Evolutionary conservation across 2,329 filamentous ascomycete species (phyloP).

Genomic region (Myrmaecium sp.): DNA sequence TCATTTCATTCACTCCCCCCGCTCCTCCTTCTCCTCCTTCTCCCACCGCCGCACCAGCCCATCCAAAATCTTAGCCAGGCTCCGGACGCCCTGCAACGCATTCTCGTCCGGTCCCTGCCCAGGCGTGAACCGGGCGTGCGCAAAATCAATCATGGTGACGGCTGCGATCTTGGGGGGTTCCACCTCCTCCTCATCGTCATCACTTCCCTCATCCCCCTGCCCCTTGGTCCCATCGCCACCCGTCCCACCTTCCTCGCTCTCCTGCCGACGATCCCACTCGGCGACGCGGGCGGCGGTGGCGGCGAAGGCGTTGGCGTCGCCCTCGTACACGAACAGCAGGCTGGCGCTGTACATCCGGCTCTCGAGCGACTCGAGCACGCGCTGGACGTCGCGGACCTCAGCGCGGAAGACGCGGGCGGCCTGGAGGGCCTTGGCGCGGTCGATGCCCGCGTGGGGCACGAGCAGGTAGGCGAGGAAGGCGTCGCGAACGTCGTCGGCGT

Average conservation of each 20-base stretch:
- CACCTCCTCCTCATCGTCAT: slow-evolving; percentile 38
- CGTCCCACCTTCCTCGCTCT: slow-evolving; percentile 10
- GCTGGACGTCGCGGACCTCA: slow-evolving; percentile 37
- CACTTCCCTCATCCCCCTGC: slow-evolving; percentile 21
- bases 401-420: slow-evolving; percentile 22
- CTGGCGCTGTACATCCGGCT: slow-evolving; percentile 52
- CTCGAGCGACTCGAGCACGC: slow-evolving; percentile 42
- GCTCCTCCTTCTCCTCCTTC: too few species aligned
- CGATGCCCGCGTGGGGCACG: slow-evolving; percentile 22
- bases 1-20: too few species aligned
- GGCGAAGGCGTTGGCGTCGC: slow-evolving; percentile 38
- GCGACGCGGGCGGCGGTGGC: slow-evolving; percentile 18
- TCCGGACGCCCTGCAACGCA: slow-evolving; percentile 55
- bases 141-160: slow-evolving; percentile 91
- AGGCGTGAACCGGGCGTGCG: slow-evolving; percentile 71
- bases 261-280: slow-evolving; percentile 6
- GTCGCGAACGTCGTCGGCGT: slow-evolving; percentile 34
- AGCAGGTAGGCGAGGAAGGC: slow-evolving; percentile 41
- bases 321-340: slow-evolving; percentile 49
- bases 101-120: slow-evolving; percentile 81
- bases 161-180: slow-evolving; percentile 50
- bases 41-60: slow-evolving; percentile 31
- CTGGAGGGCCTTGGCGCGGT: slow-evolving; percentile 28
- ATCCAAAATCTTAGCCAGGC: slow-evolving; percentile 52
- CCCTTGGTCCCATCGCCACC: slow-evolving; percentile 14